Percentiles rank a stretch among this genome's conserved stretches.
These are phyloP conservation scores for Evansstolkia leycettana DNA, from an alignment of 495 filamentous ascomycete genomes.

Conservation along the genomic window DNA sequence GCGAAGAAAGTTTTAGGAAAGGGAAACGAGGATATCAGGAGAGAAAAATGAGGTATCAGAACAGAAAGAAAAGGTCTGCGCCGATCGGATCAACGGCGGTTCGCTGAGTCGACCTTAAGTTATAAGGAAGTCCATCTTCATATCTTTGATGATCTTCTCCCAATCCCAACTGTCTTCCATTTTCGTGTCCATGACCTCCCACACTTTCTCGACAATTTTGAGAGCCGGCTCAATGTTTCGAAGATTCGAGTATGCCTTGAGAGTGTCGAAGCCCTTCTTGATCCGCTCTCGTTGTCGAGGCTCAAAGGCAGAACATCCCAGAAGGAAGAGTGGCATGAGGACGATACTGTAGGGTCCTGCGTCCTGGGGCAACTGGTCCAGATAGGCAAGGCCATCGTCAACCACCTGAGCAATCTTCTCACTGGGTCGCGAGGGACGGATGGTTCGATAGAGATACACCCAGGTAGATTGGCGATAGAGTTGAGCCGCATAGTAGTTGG, in stretches of 20 bases:
- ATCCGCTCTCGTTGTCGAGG: constrained; percentile 57
- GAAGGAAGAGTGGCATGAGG: constrained; percentile 75
- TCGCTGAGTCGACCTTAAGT: constrained; percentile 42
- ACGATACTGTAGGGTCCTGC: constrained; percentile 63
- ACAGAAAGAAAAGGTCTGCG: too few relatives aligned
- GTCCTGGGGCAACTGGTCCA: constrained; percentile 49
- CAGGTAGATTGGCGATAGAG: constrained; percentile 85
- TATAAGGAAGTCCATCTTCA: constrained; percentile 75
- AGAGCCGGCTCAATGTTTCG: constrained; percentile 69
- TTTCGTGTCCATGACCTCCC: constrained; percentile 68
- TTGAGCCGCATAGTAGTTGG: constrained; percentile 62
- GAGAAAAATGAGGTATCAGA: too few relatives aligned
- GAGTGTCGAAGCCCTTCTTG: constrained; percentile 50
- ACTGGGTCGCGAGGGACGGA: constrained; percentile 59
- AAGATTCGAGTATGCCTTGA: constrained; percentile 67
- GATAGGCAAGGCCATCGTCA: constrained; percentile 58
- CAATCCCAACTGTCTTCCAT: constrained; percentile 80
- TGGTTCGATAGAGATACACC: constrained; percentile 81
- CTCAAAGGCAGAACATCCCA: constrained; percentile 77
- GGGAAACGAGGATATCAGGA: neutral
- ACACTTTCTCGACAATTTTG: constrained; percentile 66
- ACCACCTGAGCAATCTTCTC: constrained; percentile 62
- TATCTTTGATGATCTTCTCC: constrained; percentile 64
- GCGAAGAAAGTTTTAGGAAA: neutral
- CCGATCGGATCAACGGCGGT: too few relatives aligned